These are phyloP conservation scores for Hippophae tibetana DNA, from an alignment of 306 rosid species.

Conservation along the genomic window DNA sequence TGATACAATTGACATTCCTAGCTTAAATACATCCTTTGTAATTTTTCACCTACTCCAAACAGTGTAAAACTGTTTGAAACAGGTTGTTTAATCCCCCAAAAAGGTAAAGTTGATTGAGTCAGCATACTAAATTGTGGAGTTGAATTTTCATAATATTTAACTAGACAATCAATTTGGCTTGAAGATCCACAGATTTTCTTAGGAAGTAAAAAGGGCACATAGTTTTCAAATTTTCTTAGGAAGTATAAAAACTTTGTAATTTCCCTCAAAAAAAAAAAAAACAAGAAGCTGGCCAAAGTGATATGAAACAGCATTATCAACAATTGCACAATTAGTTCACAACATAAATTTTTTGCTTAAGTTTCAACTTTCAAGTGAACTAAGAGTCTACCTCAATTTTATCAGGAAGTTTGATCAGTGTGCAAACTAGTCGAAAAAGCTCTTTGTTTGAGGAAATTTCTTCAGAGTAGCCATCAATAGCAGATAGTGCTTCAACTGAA, in stretches of 20 bases:
- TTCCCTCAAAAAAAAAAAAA: background rate
- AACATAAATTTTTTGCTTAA: background rate
- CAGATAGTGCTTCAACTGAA: slow-evolving; percentile 68
- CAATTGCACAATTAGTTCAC: background rate
- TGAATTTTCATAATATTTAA: no score
- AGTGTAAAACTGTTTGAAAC: no score
- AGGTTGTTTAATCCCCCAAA: no score
- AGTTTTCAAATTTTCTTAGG: slow-evolving; percentile 1
- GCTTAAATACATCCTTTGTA: no score
- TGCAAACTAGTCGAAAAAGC: slow-evolving; percentile 47
- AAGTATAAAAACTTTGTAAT: background rate
- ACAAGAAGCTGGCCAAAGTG: slow-evolving; percentile 1
- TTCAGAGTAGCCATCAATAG: slow-evolving; percentile 59
- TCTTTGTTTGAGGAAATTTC: slow-evolving; percentile 65
- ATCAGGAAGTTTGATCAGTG: slow-evolving; percentile 61
- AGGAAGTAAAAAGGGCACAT: background rate
- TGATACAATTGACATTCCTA: no score
- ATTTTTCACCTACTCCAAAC: no score
- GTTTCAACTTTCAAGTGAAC: slow-evolving; percentile 3
- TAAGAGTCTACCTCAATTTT: slow-evolving; percentile 68
- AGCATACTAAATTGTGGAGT: no score
- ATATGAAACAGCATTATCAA: slow-evolving; percentile 8
- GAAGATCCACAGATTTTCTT: background rate
- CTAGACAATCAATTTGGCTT: no score
- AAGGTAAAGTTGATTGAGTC: no score